Percentiles rank a stretch among this genome's conserved stretches.
These are phyloP conservation scores for Wallacemonas sp. DNA, from an alignment of 208 protist species.

Conservation along the genomic window DNA sequence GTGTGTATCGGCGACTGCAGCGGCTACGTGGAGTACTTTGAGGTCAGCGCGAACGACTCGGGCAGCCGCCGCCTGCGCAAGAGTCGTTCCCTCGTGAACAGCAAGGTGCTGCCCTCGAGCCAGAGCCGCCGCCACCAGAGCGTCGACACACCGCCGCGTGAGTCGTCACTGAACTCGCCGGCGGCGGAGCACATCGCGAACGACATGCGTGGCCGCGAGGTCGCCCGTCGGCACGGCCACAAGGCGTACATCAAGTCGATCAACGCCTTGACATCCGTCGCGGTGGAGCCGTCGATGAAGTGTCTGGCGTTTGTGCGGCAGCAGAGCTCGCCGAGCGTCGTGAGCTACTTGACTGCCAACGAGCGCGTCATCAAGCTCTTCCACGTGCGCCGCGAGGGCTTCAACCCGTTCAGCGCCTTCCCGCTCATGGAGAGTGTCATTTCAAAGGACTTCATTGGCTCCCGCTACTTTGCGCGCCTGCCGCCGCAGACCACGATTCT, in stretches of 20 bases:
- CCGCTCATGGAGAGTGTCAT: conserved; percentile 66
- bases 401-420: conserved; percentile 76
- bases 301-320: conserved; percentile 64
- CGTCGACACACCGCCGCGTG: conserved; percentile 25
- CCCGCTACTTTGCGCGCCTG: conserved; percentile 71
- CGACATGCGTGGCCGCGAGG: conserved; percentile 63
- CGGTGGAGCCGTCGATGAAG: conserved; percentile 76
- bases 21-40: conserved; percentile 82
- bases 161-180: conserved; percentile 42
- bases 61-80: conserved; percentile 44
- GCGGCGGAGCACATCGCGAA: conserved; percentile 44
- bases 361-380: conserved; percentile 89
- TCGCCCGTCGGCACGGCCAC: conserved; percentile 77
- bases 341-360: conserved; percentile 88
- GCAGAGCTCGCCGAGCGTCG: conserved; percentile 73
- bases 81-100: conserved; percentile 44
- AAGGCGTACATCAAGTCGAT: conserved; percentile 83
- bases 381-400: conserved; percentile 78
- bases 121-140: conserved; percentile 16
- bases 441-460: conserved; percentile 42
- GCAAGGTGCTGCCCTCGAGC: conserved; percentile 9
- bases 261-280: conserved; percentile 82
- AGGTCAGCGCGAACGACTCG: conserved; percentile 52
- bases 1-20: conserved; percentile 82
- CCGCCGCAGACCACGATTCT: conserved; percentile 58